Conservation (phyloP, 345 rosid genomes). For the Durio zibethinus region DNA sequence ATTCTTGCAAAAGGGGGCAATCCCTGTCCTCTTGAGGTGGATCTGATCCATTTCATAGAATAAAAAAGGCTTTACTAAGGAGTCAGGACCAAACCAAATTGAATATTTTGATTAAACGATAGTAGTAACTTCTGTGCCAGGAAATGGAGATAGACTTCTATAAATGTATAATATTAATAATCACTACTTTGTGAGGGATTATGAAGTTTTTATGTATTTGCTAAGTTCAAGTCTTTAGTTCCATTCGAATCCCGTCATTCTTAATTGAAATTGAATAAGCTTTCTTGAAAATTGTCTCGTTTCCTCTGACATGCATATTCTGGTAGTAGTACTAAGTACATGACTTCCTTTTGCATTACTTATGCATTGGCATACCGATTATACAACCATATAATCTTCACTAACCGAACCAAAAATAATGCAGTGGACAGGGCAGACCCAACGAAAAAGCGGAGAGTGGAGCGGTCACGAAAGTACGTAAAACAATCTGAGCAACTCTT, state of each 20-base stretch:
- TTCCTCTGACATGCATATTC: background rate
- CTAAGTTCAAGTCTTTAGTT: background rate
- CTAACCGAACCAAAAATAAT: slow-evolving; percentile 22
- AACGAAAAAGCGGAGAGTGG: slow-evolving; percentile 74
- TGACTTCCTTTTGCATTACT: background rate
- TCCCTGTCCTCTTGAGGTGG: background rate
- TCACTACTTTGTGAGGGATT: too few relatives aligned
- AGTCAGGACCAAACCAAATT: background rate
- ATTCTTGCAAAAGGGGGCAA: background rate
- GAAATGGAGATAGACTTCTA: background rate
- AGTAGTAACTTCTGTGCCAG: background rate
- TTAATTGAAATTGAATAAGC: background rate
- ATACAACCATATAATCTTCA: background rate
- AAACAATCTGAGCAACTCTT: background rate
- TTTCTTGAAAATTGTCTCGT: background rate
- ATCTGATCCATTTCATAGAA: background rate
- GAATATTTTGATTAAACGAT: background rate
- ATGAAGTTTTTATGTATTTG: background rate
- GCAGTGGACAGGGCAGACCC: slow-evolving; percentile 69
- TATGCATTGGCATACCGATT: background rate
- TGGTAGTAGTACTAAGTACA: background rate
- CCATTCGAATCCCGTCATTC: background rate
- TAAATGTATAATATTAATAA: background rate
- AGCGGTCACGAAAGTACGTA: slow-evolving; percentile 67
- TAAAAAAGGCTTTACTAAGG: too few relatives aligned